These are phyloP conservation scores for Aspergillus diversus DNA, from an alignment of 495 filamentous ascomycete species.

Conservation along the genomic window DNA sequence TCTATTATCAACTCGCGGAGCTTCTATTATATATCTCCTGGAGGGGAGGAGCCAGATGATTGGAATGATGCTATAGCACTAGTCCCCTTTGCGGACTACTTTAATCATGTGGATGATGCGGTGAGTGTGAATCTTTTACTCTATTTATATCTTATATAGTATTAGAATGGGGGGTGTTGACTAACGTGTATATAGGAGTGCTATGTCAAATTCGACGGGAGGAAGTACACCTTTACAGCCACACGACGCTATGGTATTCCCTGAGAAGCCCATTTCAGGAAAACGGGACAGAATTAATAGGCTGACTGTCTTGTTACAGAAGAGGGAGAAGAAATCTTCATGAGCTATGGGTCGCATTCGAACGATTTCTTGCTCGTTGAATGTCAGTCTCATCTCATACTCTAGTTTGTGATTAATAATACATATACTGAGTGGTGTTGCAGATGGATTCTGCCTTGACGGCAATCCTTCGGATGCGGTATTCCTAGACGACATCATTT, in stretches of 20 bases:
- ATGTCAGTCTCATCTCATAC: conserved; percentile 42
- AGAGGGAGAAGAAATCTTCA: conserved; percentile 68
- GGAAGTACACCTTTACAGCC: conserved; percentile 60
- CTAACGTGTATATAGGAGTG: conserved; percentile 43
- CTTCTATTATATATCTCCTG: conserved; percentile 65
- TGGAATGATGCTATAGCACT: conserved; percentile 71
- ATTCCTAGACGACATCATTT: conserved; percentile 62
- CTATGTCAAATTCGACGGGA: conserved; percentile 53
- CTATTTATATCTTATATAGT: background rate
- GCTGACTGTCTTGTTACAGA: conserved; percentile 17
- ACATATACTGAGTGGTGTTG: background rate
- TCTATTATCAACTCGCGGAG: conserved; percentile 75
- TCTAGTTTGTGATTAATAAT: background rate
- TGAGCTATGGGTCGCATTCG: conserved; percentile 73
- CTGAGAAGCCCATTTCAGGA: too few species aligned
- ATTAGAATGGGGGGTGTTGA: background rate
- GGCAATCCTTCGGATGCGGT: conserved; percentile 65
- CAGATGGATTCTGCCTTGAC: conserved; percentile 68
- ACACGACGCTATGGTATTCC: conserved; percentile 51
- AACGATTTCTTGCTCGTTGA: conserved; percentile 78
- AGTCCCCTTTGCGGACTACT: conserved; percentile 79
- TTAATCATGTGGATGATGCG: conserved; percentile 67
- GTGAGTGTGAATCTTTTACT: conserved; percentile 18
- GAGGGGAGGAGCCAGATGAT: conserved; percentile 45
- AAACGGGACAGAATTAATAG: background rate